Evolutionary conservation across 352 stramenopile genomes (phyloP).

Genomic region (Globisporangium canariense): DNA sequence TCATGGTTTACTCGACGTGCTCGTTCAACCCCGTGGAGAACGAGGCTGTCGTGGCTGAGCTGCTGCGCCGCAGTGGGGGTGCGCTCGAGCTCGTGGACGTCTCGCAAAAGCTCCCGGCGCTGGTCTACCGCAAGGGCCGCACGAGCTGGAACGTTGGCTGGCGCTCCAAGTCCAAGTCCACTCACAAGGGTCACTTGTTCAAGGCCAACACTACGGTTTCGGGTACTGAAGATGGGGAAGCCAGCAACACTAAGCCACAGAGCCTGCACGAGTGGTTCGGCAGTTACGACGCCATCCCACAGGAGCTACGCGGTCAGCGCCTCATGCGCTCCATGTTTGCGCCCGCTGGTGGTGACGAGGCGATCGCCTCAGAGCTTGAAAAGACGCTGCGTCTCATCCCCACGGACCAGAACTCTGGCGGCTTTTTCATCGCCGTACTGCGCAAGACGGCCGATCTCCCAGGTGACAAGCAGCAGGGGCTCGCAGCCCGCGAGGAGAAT

Average conservation of each 20-base stretch:
- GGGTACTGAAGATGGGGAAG: slow-evolving; percentile 13
- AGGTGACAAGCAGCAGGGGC: slow-evolving; percentile 45
- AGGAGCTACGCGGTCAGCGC: slow-evolving; percentile 63
- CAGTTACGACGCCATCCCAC: slow-evolving; percentile 48
- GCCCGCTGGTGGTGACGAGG: slow-evolving; percentile 26
- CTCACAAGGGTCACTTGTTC: slow-evolving; percentile 75
- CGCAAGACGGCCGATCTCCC: slow-evolving; percentile 73
- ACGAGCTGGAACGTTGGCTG: slow-evolving; percentile 73
- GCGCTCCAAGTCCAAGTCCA: slow-evolving; percentile 87
- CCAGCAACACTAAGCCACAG: slow-evolving; percentile 1
- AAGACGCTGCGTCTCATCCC: slow-evolving; percentile 94
- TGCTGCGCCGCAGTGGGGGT: slow-evolving; percentile 87
- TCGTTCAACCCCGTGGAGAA: slow-evolving; percentile 99
- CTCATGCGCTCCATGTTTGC: slow-evolving; percentile 86
- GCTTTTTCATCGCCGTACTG: slow-evolving; percentile 98
- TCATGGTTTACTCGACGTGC: slow-evolving; percentile 97
- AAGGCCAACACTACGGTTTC: slow-evolving; percentile 17
- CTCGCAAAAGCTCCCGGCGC: slow-evolving; percentile 47
- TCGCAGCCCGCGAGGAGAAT: slow-evolving; percentile 45
- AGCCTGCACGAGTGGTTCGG: slow-evolving; percentile 78
- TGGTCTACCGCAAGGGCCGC: slow-evolving; percentile 51
- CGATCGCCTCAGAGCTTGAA: slow-evolving; percentile 53
- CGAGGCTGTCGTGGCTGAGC: slow-evolving; percentile 96
- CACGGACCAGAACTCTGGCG: slow-evolving; percentile 97
- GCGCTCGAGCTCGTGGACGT: slow-evolving; percentile 91